Conservation (phyloP, 1,284 basidiomycete genomes). For the Termitomyces sp. region DNA sequence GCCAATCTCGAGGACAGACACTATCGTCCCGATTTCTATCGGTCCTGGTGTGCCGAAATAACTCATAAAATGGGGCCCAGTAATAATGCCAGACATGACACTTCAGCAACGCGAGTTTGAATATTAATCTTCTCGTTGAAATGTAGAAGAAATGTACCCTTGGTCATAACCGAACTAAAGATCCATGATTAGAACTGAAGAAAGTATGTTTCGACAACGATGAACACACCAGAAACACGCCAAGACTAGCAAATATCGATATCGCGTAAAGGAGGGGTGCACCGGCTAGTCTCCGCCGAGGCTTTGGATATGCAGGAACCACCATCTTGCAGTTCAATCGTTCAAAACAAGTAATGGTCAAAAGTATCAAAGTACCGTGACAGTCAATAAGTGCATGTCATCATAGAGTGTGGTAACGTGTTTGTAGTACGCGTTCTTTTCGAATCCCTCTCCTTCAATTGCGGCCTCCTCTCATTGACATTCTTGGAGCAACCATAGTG, state of each 20-base stretch:
- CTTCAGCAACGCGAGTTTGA: background rate
- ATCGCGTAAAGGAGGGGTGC: conserved; percentile 77
- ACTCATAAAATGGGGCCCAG: conserved; percentile 83
- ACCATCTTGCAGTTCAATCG: background rate
- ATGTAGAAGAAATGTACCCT: conserved; percentile 53
- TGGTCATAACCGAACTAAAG: conserved; percentile 87
- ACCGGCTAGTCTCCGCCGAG: conserved; percentile 64
- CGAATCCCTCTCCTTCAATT: too few relatives aligned
- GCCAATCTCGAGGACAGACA: conserved; percentile 88
- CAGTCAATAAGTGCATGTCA: too few relatives aligned
- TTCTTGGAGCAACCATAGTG: too few relatives aligned
- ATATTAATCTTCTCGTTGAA: background rate
- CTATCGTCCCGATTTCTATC: conserved; percentile 78
- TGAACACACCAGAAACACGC: conserved; percentile 75
- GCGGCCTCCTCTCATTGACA: too few relatives aligned
- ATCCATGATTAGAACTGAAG: conserved; percentile 9
- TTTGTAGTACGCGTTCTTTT: too few relatives aligned
- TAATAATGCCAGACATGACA: conserved; percentile 91
- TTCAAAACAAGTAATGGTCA: background rate
- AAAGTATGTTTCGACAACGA: conserved; percentile 3
- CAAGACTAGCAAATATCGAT: conserved; percentile 80
- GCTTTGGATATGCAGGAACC: conserved; percentile 10
- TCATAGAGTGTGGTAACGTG: too few relatives aligned
- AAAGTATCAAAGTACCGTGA: too few relatives aligned
- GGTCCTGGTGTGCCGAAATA: conserved; percentile 78